Conservation (phyloP, 331 rosid genomes). For the Rosa hybrid region DNA sequence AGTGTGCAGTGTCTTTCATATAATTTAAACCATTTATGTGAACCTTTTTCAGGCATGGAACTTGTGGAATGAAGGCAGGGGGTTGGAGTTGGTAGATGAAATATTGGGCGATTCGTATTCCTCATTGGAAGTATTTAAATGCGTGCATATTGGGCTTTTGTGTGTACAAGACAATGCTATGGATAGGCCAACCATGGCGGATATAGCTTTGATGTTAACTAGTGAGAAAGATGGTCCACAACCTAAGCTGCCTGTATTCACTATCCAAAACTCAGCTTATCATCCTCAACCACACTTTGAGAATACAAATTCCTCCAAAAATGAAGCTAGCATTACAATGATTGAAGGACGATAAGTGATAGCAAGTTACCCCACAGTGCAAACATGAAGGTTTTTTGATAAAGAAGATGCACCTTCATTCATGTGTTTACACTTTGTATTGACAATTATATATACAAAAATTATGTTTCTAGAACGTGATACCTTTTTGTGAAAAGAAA, state of each 20-base stretch:
- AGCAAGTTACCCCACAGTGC: background rate
- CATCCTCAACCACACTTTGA: background rate
- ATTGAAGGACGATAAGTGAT: conserved; percentile 8
- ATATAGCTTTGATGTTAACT: conserved; percentile 22
- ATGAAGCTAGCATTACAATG: conserved; percentile 12
- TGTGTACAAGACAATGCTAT: conserved; percentile 24
- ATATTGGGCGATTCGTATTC: background rate
- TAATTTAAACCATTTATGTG: background rate
- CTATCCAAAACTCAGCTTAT: background rate
- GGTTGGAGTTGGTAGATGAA: conserved; percentile 5
- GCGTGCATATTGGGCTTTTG: conserved; percentile 24
- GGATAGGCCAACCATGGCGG: conserved; percentile 29
- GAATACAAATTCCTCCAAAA: background rate
- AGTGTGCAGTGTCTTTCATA: too few species aligned
- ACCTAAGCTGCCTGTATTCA: conserved; percentile 17
- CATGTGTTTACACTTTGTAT: too few species aligned
- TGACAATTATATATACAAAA: too few species aligned
- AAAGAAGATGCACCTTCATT: too few species aligned
- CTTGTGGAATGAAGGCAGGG: conserved; percentile 26
- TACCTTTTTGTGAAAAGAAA: too few species aligned
- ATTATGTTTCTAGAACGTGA: too few species aligned
- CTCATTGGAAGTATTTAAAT: conserved; percentile 4
- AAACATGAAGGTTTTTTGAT: background rate
- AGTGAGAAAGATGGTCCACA: conserved; percentile 15
- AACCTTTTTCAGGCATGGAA: conserved; percentile 28